Percentiles rank a stretch among this genome's conserved stretches.
Evolutionary conservation across 495 filamentous ascomycete genomes (phyloP).

Genomic region (Penicillium roqueforti): DNA sequence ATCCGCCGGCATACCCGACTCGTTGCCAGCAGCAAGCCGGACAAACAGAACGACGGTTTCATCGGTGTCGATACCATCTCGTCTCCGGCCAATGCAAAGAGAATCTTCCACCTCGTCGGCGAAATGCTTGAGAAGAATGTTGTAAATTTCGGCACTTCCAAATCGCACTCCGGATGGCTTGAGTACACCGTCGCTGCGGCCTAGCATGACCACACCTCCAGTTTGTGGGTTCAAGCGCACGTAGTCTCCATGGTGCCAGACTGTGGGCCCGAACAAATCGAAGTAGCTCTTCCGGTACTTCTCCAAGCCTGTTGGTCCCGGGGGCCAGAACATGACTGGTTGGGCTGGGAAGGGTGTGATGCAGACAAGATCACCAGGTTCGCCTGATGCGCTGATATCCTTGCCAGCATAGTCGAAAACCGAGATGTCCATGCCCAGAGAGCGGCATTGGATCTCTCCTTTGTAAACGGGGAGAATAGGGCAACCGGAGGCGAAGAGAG

Average conservation of each 20-base stretch:
- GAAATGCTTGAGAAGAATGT: constrained; percentile 78
- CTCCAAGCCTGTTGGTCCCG: constrained; percentile 58
- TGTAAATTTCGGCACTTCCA: constrained; percentile 89
- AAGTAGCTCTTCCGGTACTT: constrained; percentile 86
- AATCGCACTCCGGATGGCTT: constrained; percentile 88
- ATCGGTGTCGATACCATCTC: constrained; percentile 65
- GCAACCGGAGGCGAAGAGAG: constrained; percentile 82
- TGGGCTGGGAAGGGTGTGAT: constrained; percentile 83
- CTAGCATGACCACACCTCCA: constrained; percentile 79
- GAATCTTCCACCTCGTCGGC: constrained; percentile 73
- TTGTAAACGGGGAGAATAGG: constrained; percentile 79
- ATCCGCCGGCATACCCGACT: constrained; percentile 28
- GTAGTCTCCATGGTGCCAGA: constrained; percentile 98
- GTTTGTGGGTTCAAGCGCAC: constrained; percentile 69
- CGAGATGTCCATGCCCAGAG: constrained; percentile 84
- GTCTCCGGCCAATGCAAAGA: constrained; percentile 73
- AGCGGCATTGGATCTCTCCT: constrained; percentile 87
- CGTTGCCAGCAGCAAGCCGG: constrained; percentile 51
- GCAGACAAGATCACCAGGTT: constrained; percentile 90
- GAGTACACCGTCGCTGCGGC: constrained; percentile 83
- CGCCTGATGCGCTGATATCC: constrained; percentile 50
- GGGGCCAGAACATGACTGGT: constrained; percentile 78
- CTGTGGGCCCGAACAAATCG: constrained; percentile 60
- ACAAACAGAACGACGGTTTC: constrained; percentile 85
- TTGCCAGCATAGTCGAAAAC: constrained; percentile 63